Evolutionary conservation across 78 protist species (phyloP).

Genomic region (Dictyostelium purpureum): DNA sequence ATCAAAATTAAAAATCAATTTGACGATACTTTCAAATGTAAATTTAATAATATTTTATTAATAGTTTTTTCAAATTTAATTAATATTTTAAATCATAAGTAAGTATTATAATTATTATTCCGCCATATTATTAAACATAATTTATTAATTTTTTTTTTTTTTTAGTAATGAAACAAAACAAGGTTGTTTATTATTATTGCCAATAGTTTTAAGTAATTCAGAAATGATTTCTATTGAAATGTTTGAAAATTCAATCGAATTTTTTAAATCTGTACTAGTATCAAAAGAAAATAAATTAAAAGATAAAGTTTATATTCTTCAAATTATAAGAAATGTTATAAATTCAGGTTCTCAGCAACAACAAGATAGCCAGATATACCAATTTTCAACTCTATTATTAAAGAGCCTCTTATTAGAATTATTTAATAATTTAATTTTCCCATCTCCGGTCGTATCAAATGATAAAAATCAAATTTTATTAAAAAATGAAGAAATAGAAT

Average conservation of each 20-base stretch:
- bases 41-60: not conserved
- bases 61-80: not conserved
- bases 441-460: not conserved
- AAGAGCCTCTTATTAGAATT: not conserved
- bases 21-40: not conserved
- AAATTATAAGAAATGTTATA: conserved; percentile 56
- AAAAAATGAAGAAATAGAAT: not conserved
- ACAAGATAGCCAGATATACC: not conserved
- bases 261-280: not conserved
- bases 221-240: not conserved
- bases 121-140: not conserved
- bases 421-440: not conserved
- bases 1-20: conserved; percentile 21
- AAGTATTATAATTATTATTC: not conserved
- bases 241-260: not conserved
- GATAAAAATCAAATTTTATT: not conserved
- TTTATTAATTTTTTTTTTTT: not conserved
- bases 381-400: not conserved
- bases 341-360: not conserved
- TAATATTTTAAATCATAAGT: conserved; percentile 5
- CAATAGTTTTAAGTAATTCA: not conserved
- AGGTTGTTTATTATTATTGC: conserved; percentile 8
- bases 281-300: not conserved
- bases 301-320: conserved; percentile 32
- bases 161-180: not conserved